These are phyloP conservation scores for Phytophthora idaei DNA, from an alignment of 352 stramenopile species.

Conservation along the genomic window DNA sequence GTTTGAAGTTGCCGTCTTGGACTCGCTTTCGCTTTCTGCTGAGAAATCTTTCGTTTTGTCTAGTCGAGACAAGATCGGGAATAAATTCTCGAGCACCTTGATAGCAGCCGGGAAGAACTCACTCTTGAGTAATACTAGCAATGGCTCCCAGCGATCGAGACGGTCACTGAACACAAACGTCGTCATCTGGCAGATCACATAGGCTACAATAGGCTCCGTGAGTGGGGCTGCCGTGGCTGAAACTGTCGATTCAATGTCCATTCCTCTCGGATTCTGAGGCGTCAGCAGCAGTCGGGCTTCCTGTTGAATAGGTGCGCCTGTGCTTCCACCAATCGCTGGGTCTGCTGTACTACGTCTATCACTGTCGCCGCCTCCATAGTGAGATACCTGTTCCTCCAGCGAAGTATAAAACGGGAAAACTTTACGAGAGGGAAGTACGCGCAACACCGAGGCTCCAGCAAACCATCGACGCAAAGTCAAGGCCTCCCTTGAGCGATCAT, in stretches of 20 bases:
- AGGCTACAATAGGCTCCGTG: constrained; percentile 85
- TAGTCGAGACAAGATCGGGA: constrained; percentile 69
- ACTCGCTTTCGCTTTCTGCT: constrained; percentile 22
- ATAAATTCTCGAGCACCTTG: constrained; percentile 74
- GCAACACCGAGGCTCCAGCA: constrained; percentile 41
- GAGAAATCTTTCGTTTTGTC: constrained; percentile 40
- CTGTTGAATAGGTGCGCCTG: constrained; percentile 46
- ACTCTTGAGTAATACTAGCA: constrained; percentile 77
- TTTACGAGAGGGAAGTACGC: constrained; percentile 37
- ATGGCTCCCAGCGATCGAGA: constrained; percentile 83
- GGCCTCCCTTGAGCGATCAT: constrained; percentile 74
- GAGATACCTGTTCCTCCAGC: constrained; percentile 43
- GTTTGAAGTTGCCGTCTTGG: constrained; percentile 27
- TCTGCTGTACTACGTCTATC: constrained; percentile 2
- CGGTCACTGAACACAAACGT: constrained; percentile 75
- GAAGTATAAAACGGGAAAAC: constrained; percentile 67
- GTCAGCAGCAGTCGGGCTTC: constrained; percentile 36
- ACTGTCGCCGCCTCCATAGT: constrained; percentile 17
- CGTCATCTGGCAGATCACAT: constrained; percentile 84
- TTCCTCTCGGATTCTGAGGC: constrained; percentile 27
- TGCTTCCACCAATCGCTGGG: constrained; percentile 26
- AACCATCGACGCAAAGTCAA: constrained; percentile 83
- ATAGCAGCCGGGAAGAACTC: constrained; percentile 64
- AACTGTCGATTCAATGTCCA: constrained; percentile 35
- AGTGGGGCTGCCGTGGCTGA: constrained; percentile 53